phyloP scores from a whole-genome alignment of 768 basidiomycete species.

The Xanthoconium stramineum region DNA sequence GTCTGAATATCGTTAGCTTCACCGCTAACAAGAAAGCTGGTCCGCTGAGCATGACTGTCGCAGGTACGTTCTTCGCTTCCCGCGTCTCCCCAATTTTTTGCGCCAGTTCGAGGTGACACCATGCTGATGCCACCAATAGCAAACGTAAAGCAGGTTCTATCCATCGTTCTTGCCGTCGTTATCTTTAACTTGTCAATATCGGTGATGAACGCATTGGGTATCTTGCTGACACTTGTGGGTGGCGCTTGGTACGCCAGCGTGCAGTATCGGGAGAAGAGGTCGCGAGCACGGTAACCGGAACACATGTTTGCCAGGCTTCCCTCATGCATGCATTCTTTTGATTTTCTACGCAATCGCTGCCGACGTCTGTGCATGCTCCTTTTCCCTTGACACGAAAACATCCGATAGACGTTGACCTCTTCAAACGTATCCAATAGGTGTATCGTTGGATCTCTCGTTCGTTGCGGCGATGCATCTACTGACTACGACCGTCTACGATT shows the following conservation, averaged over 20 bases:
- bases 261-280: slow-evolving; percentile 52
- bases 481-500: slow-evolving; percentile 4
- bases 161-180: slow-evolving; percentile 76
- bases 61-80: slow-evolving; percentile 47
- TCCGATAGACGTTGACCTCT: not conserved
- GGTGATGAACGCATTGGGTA: slow-evolving; percentile 76
- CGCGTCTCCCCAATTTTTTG: not conserved
- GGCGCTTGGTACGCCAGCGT: slow-evolving; percentile 79
- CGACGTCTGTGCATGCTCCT: not conserved
- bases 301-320: not conserved
- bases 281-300: slow-evolving; percentile 15
- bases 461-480: not conserved
- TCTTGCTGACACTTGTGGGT: slow-evolving; percentile 78
- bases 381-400: not conserved
- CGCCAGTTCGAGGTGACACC: not conserved
- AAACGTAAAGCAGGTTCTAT: slow-evolving; percentile 92
- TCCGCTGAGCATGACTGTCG: slow-evolving; percentile 87
- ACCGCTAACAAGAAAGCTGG: slow-evolving; percentile 93
- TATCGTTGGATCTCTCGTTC: not conserved
- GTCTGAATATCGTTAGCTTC: slow-evolving; percentile 90
- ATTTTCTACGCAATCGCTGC: not conserved
- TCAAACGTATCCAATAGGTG: not conserved
- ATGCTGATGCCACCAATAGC: slow-evolving; percentile 40
- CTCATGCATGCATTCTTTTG: not conserved
- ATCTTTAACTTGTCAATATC: slow-evolving; percentile 85